Base-by-base conservation (phyloP, 306 rosid genomes). In the Cucurbita moschata region DNA sequence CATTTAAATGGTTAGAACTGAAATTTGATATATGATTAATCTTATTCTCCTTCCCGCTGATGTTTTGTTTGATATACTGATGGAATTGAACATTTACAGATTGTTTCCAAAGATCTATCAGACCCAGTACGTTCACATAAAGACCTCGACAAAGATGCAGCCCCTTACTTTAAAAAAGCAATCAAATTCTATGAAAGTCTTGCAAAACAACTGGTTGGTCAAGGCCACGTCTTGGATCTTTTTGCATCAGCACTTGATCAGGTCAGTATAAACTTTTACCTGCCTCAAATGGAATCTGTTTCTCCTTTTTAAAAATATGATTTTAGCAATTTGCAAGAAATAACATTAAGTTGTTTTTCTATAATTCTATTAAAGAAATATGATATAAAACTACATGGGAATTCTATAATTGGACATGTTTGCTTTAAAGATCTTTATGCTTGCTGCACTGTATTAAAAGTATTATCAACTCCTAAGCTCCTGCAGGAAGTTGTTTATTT, bases 241-340 rank as follows among this genome's bases (percentile, higher is more conserved):
- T 94, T 94, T 81, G 99, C 99, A 67, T 89, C 99, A 55, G 99
- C 99, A 23, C 99, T 94, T 75, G 99, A 94, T 87, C 99, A 94
- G 97, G 99, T 94, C 23, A 35, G 82, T 82, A 60, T 78, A 77
- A 76, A 74, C 50, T 71, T 30, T 81, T 64, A 23, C 47, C 59
- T 19, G 43, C 16, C 26, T 63, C 13, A n/a, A 63, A 63, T 63
- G 49, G 18, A n/a, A 39, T 63, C 50, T 39, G 12, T 39, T 10
- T 58, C n/a, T 63, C 13, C 47, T 39, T 63, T 63, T 53, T 63
- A 30, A 12, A 44, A 19, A 50, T 49, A 44, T 15, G 13, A 49
- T n/a, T 70, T 50, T 26, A 21, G 43, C 26, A 21, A 50, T 49
- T 70, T 50, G 5, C 58, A 49, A 26, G 13, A 50, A 12, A 19